Evolutionary conservation across 2,329 filamentous ascomycete genomes (phyloP), one percentile per base, ranked within the genome.

Genomic region (Leptographium wingfieldii): DNA sequence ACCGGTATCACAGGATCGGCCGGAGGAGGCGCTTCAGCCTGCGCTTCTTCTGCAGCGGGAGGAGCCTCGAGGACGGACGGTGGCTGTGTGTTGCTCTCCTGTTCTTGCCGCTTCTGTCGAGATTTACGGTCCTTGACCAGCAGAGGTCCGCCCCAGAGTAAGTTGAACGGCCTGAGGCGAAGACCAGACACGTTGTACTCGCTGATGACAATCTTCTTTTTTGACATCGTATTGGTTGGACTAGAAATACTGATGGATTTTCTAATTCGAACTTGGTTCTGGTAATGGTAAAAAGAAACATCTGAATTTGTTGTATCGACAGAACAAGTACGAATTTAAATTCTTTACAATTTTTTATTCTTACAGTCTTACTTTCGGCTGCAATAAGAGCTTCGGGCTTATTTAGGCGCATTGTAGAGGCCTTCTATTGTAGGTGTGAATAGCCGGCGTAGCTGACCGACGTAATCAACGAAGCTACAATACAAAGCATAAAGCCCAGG

Each of bases 111-210:
- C 27, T 56, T 51, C 27, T 60, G 51, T 5, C 16, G 43, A 22
- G 19, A 49, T 40, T 14, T n/a, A 9, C 31, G 56, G 12, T 52
- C 56, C 35, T 27, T 14, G 1, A 61, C 60, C 40, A 61, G 22
- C 2, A 59, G 14, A 6, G 56, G 60, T 3, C 60, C 53, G 19
- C 60, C 60, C 60, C 60, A 61, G 53, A 59, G 46, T 3, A 61
- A 7, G 27, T 59, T 61, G 6, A 61, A 29, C 11, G 60, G 60
- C 27, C 29, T 16, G 22, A 61, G 38, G 2, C 53, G 22, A 4
- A 56, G 29, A 11, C 56, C 56, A 3, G 43, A 52, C 7, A 46
- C n/a, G 22, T 55, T 35, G 59, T 35, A 57, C 27, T 49, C 19
- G 35, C 25, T 51, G 11, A 60, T n/a, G 49, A 29, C 49, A 31